Evolutionary conservation across 345 rosid genomes (phyloP).

Genomic region (Populus simonii): DNA sequence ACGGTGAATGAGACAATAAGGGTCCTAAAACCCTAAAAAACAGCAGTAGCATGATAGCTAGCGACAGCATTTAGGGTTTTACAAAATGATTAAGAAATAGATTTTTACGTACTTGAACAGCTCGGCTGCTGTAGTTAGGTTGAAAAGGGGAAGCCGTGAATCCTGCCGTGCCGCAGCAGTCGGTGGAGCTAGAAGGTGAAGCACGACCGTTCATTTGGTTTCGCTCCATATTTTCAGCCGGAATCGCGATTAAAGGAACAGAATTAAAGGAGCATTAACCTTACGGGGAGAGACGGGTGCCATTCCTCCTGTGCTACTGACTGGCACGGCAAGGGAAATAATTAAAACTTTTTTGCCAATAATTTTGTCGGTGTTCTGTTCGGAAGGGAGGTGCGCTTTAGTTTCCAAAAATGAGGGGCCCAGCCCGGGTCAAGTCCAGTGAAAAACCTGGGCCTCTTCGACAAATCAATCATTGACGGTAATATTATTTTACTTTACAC

Average conservation of each 20-base stretch:
- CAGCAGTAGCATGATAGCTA: background rate
- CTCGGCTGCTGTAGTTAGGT: slow-evolving; percentile 40
- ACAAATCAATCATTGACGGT: no score
- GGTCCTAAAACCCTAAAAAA: slow-evolving; percentile 3
- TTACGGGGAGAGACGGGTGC: no score
- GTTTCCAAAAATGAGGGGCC: no score
- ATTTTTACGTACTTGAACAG: slow-evolving; percentile 40
- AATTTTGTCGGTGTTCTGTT: no score
- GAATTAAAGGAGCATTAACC: background rate
- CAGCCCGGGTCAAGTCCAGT: no score
- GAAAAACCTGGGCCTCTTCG: no score
- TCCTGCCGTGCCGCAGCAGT: slow-evolving; percentile 19
- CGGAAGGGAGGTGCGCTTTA: no score
- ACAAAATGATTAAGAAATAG: background rate
- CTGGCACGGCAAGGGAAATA: no score
- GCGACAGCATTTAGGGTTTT: slow-evolving; percentile 14
- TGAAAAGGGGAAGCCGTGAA: slow-evolving; percentile 18
- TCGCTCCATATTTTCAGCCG: slow-evolving; percentile 25
- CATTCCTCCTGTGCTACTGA: no score
- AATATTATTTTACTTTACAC: no score
- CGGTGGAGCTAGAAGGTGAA: slow-evolving; percentile 17
- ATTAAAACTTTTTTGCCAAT: no score
- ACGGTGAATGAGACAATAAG: background rate
- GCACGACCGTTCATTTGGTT: slow-evolving; percentile 26
- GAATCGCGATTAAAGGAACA: background rate